Evolutionary conservation across 441 rosid genomes (phyloP).

Genomic region (Populus trichocarpa): DNA sequence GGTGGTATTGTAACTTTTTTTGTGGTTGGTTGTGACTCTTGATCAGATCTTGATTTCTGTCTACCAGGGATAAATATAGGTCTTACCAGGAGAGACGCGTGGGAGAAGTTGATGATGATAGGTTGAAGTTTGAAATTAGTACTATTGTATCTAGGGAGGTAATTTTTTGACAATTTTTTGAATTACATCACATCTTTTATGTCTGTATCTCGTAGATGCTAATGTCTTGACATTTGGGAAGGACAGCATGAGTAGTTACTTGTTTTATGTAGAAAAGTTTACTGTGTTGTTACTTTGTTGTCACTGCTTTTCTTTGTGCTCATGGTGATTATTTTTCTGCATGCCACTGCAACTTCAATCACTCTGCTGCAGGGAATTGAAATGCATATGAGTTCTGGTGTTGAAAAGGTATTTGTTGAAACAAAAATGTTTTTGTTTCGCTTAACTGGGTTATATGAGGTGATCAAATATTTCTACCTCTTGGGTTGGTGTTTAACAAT

Average conservation of each 20-base stretch:
- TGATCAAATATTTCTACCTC: neutral
- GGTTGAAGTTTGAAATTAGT: constrained; percentile 79
- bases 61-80: constrained; percentile 58
- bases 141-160: constrained; percentile 91
- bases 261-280: neutral
- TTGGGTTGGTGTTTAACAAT: constrained; percentile 13
- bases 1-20: neutral
- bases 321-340: neutral
- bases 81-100: constrained; percentile 64
- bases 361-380: constrained; percentile 71
- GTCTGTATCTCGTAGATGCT: neutral
- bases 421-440: constrained; percentile 7
- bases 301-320: neutral
- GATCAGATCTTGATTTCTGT: neutral
- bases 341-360: constrained; percentile 6
- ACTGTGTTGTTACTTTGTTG: neutral
- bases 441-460: constrained; percentile 6
- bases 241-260: neutral
- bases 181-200: neutral
- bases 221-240: neutral
- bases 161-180: constrained; percentile 12
- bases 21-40: constrained; percentile 5
- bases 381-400: constrained; percentile 71
- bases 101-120: constrained; percentile 75
- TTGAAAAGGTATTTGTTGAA: constrained; percentile 71